Evolutionary conservation across 1,284 basidiomycete species (phyloP).

Genomic region (Ustilago vetiveriae): DNA sequence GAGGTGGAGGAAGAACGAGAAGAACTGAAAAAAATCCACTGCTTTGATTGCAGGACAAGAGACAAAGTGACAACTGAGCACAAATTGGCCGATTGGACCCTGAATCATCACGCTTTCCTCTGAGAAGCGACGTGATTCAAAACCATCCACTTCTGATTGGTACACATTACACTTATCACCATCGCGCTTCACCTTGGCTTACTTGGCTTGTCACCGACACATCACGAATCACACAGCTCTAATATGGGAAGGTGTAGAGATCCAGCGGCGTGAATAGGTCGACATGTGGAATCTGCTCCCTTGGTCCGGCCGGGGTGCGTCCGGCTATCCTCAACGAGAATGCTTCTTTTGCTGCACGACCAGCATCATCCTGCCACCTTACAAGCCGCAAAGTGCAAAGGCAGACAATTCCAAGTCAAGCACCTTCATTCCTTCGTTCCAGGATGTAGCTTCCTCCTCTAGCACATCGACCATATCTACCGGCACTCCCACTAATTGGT

Average conservation of each 20-base stretch:
- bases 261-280: not conserved
- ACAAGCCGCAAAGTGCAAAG: constrained; percentile 7
- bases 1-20: constrained; percentile 14
- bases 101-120: not conserved
- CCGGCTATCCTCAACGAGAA: constrained; percentile 37
- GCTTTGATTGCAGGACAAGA: no score
- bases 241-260: not conserved
- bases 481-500: constrained; percentile 56
- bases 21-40: constrained; percentile 3
- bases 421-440: not conserved
- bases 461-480: constrained; percentile 36
- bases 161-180: no score
- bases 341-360: constrained; percentile 57
- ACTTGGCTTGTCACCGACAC: no score
- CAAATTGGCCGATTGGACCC: constrained; percentile 1
- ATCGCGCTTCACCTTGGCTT: no score
- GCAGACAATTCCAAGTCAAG: not conserved
- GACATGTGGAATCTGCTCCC: constrained; percentile 23
- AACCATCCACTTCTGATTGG: constrained; percentile 7
- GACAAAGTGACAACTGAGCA: no score
- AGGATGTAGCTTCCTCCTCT: constrained; percentile 22
- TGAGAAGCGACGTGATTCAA: constrained; percentile 1
- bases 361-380: constrained; percentile 55
- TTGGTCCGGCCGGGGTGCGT: constrained; percentile 18
- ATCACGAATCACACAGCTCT: no score